Evolutionary conservation across 805 yeast genomes (phyloP), one percentile per base, ranked within the genome.

Genomic region (Candida orba): DNA sequence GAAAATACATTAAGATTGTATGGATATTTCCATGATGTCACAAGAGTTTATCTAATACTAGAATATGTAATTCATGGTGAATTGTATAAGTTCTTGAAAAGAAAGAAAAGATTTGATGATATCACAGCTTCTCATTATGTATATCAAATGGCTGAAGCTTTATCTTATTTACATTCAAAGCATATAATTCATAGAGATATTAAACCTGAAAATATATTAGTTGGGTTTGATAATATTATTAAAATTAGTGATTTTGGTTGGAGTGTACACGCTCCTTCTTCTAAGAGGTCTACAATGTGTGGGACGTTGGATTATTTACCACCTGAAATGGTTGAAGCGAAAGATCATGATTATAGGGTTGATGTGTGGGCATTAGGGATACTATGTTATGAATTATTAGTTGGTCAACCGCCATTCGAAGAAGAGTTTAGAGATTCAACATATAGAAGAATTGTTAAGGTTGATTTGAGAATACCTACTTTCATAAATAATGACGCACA

Each of bases 191-290:
- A 91, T 58, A 73, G 98, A 47, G 99, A 91, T 59, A 78, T 91
- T 51, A 91, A 91, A 62, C 98, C 98, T 0, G 98, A 93, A 59
- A 91, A 91, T 55, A 84, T 91, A 40, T 65, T 91, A 36, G 67
- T 91, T 10, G 87, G 88, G 7, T 73, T 80, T 47, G 78, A 86
- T 57, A 85, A 89, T 50, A 76, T 75, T 22, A 72, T 91, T 43
- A 91, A 90, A 60, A 72, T 91, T 33, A 83, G 96, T 17, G 99
- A 91, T 64, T 91, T 93, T 60, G 99, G 99, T 13, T 91, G 97
- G 97, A 84, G 95, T 44, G 91, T 90, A 3, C 49, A 79, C 52
- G 73, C 84, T 0, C 77, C 78, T 1, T 65, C 74, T 0, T 65
- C 71, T 0, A 74, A 76, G 49, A 68, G 96, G 55, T 71, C 79